phyloP scores from a whole-genome alignment of 208 protist species.

The Crithidia brevicula region DNA sequence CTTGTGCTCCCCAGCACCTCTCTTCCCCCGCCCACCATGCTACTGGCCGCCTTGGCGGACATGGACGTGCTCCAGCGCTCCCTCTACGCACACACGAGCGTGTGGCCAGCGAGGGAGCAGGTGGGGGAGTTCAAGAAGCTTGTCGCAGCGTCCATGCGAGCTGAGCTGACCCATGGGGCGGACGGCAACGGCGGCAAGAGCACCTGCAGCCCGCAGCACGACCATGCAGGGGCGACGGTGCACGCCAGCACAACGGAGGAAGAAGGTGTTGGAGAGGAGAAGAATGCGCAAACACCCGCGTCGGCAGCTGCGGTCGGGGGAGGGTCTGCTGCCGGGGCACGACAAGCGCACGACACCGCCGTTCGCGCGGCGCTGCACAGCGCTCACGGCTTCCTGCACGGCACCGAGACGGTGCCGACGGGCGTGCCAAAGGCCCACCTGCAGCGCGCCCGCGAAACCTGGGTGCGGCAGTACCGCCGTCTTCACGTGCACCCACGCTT shows the following conservation, averaged over 20 bases:
- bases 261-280: neutral
- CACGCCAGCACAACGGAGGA: neutral
- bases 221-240: neutral
- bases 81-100: slow-evolving; percentile 54
- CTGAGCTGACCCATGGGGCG: slow-evolving; percentile 29
- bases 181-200: neutral
- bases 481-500: slow-evolving; percentile 30
- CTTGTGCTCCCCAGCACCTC: slow-evolving; percentile 19
- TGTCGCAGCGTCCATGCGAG: slow-evolving; percentile 34
- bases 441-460: slow-evolving; percentile 41
- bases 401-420: slow-evolving; percentile 39
- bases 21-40: slow-evolving; percentile 37
- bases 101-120: slow-evolving; percentile 43
- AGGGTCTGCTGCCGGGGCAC: neutral
- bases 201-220: neutral
- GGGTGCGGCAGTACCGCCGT: slow-evolving; percentile 39
- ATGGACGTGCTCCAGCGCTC: slow-evolving; percentile 59
- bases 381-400: slow-evolving; percentile 45
- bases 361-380: slow-evolving; percentile 26
- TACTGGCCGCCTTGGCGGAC: slow-evolving; percentile 63
- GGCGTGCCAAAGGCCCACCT: slow-evolving; percentile 44
- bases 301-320: neutral
- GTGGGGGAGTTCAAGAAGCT: slow-evolving; percentile 46
- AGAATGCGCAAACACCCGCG: neutral
- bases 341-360: slow-evolving; percentile 22